Conservation (phyloP, 169 alveolate species). For the Cryptosporidium sp. region DNA sequence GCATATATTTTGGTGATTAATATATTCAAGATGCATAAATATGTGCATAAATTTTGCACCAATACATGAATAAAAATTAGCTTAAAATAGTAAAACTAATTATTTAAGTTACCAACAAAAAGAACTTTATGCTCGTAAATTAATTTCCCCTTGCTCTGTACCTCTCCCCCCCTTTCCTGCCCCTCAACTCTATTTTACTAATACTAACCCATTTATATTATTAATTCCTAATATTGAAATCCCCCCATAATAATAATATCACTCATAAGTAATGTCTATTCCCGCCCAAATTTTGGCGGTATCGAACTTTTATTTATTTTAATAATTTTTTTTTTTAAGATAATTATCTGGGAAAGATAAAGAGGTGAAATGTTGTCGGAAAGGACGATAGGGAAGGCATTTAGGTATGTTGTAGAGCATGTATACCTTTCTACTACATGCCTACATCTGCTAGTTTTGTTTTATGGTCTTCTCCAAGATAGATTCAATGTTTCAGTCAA, state of each 20-base stretch:
- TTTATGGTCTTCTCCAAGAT: slow-evolving; percentile 80
- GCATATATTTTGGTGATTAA: not conserved
- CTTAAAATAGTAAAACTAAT: not conserved
- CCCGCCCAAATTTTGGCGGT: slow-evolving; percentile 69
- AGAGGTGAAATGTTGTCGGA: slow-evolving; percentile 71
- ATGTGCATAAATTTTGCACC: not conserved
- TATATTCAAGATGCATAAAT: not conserved
- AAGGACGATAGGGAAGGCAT: slow-evolving; percentile 65
- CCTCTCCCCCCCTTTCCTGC: not conserved
- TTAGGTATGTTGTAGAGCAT: slow-evolving; percentile 62
- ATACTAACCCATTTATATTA: not conserved
- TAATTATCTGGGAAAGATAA: not conserved
- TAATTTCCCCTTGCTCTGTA: not conserved
- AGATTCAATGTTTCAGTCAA: slow-evolving; percentile 82
- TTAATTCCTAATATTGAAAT: not conserved
- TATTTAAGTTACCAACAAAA: not conserved
- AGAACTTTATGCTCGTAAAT: not conserved
- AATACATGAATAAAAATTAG: not conserved
- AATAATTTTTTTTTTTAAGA: not conserved
- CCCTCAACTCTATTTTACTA: not conserved
- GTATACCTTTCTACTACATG: slow-evolving; percentile 61
- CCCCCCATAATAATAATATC: not conserved
- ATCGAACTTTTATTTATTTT: slow-evolving; percentile 30
- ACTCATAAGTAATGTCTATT: slow-evolving; percentile 33
- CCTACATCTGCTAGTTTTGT: slow-evolving; percentile 74